Evolutionary conservation across 371 early-diverging fungal genomes (phyloP), one percentile per base, ranked within the genome.

Genomic region (Fennellomyces sp.): DNA sequence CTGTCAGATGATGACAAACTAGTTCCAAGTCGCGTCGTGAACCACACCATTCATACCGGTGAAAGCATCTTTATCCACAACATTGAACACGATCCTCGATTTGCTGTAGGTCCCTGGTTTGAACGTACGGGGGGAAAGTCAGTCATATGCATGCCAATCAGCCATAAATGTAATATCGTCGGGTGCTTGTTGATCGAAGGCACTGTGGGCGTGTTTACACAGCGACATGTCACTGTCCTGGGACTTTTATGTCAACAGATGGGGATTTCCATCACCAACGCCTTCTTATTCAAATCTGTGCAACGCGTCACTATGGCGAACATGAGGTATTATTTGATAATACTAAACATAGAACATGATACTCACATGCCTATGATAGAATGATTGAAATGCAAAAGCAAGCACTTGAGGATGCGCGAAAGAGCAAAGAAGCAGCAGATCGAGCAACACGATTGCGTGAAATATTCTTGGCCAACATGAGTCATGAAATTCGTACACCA

Each of bases 401-500:
- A 28, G 79, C 79, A 2, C 59, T 78, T 15, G 72, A 69, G 26
- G 79, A 78, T 39, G 75, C 79, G 1, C 52, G 73, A 27, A 66
- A 66, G 57, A 78, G 79, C 51, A 78, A 73, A 65, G 79, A 78
- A 62, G 79, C 73, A 8, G 79, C 79, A n/a, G 68, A 73, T 0
- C 64, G 73, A 6, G 79, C 79, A 8, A 78, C 73, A 6, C 64
- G 71, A 8, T 35, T 78, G 29, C 61, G 76, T 35, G 79, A 82
- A 36, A 85, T 81, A 35, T 85, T 85, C 42, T 61, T 85, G 55
- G 85, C 85, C 5, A 85, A 85, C 47, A 85, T 85, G 85, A 79
- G 81, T 60, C 79, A 78, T 60, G 79, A 78, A 58, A 75, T 78
- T 21, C 71, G 79, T 41, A 83, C 82, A 5, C 85, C 85, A 0